A percentile compares a stretch with the other conserved stretches of the same genome.
Conservation (phyloP, 352 stramenopile species). For the Globisporangium heterothallicum region DNA sequence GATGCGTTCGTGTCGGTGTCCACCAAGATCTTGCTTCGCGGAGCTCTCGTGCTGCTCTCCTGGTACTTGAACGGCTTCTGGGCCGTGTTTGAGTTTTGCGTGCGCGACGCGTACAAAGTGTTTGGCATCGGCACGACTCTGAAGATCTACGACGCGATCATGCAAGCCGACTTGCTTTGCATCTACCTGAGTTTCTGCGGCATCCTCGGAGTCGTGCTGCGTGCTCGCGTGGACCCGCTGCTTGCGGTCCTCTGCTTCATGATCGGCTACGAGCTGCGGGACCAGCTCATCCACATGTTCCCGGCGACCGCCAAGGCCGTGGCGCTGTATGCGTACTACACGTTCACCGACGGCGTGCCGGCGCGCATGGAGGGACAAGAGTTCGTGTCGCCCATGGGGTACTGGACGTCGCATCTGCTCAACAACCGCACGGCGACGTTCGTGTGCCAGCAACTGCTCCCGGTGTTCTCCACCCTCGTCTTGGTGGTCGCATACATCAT, state of each 20-base stretch:
- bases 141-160: constrained; percentile 20
- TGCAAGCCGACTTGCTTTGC: constrained; percentile 26
- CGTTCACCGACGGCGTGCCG: neutral
- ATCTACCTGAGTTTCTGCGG: constrained; percentile 7
- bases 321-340: neutral
- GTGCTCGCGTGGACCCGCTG: constrained; percentile 1
- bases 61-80: constrained; percentile 33
- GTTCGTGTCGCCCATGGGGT: constrained; percentile 1
- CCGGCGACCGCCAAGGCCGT: neutral
- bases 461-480: neutral
- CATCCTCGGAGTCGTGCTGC: neutral
- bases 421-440: neutral
- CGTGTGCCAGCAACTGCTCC: neutral
- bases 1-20: constrained; percentile 36
- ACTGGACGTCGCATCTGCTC: neutral
- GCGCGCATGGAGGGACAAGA: neutral
- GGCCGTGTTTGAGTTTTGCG: constrained; percentile 29
- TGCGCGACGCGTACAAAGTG: constrained; percentile 20
- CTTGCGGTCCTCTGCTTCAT: neutral
- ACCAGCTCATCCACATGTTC: neutral
- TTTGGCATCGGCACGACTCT: constrained; percentile 15
- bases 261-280: neutral
- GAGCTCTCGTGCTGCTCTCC: constrained; percentile 18
- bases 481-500: constrained; percentile 1
- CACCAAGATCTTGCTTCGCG: constrained; percentile 13